Base-by-base conservation (phyloP, 768 basidiomycete species). In the Pseudohyphozyma bogoriensis region DNA sequence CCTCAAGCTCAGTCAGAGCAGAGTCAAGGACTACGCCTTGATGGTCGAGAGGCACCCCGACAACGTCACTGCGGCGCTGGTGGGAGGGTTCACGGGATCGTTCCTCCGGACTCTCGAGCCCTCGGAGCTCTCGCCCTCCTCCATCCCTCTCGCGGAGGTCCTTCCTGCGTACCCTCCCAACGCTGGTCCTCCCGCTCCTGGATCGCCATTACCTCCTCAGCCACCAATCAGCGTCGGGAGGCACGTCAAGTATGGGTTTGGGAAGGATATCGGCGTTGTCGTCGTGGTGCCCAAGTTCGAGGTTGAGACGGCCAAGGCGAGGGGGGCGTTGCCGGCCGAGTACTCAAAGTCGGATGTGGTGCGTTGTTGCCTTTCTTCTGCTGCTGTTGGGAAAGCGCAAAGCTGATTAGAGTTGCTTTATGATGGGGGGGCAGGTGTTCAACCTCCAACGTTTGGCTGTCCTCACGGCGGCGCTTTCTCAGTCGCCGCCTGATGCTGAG, bases 11-110 rank as follows among this genome's bases (percentile, higher is more conserved):
- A 74, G 86, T 18, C 77, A 73, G 32, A 80, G 79, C 45, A 83
- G 95, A 29, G 77, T 93, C 69, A 82, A 97, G 62, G 95, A 99
- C 76, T 93, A 88, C 71, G 92, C 93, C 2, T 79, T 99, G 56
- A 99, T 99, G 95, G 91, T 99, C 70, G 95, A 99, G 76, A 81
- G 95, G 22, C 95, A 99, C 73, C 95, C 95, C 20, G 95, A 99
- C 75, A 99, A 99, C 73, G 92, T 99, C 71, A 95, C 95, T 1
- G 95, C 95, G 3, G 93, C 92, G 0, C 82, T 99, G 39, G 81
- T 96, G 22, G 95, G 95, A 37, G 95, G 95, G 0, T 97, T 99
- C 74, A 89, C 96, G 29, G 95, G 95, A 24, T 88, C 87, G 4
- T 99, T 97, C 77, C 80, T 97, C 55, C 82, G 86, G 62, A 93